Percentiles rank a stretch among this genome's conserved stretches.
phyloP scores from a whole-genome alignment of 352 stramenopile species.

The Phytophthora ohioensis region DNA sequence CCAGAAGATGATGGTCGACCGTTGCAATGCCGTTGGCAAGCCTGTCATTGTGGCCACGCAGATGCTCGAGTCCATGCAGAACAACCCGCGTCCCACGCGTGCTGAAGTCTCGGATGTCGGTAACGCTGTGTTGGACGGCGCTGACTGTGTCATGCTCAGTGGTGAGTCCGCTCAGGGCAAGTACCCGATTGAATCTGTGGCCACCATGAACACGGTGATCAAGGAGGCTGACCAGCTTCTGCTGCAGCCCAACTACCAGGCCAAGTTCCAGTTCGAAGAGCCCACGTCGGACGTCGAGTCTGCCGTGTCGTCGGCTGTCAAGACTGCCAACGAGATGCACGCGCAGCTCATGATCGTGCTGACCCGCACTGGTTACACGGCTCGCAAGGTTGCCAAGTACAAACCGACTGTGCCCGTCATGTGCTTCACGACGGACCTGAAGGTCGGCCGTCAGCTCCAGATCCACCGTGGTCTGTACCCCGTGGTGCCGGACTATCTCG shows the following conservation, averaged over 20 bases:
- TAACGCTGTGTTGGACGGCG: slow-evolving; percentile 88
- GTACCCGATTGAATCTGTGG: slow-evolving; percentile 89
- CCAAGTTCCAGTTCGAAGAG: slow-evolving; percentile 69
- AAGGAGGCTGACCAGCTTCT: slow-evolving; percentile 85
- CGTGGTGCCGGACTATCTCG: slow-evolving; percentile 68
- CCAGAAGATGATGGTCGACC: slow-evolving; percentile 91
- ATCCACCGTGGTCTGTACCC: slow-evolving; percentile 88
- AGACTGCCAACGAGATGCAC: slow-evolving; percentile 87
- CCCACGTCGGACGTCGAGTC: slow-evolving; percentile 85
- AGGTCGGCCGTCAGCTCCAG: slow-evolving; percentile 93
- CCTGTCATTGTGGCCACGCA: slow-evolving; percentile 90
- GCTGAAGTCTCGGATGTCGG: slow-evolving; percentile 90
- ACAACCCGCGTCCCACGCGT: slow-evolving; percentile 87
- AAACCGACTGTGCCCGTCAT: slow-evolving; percentile 93
- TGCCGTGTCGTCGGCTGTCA: slow-evolving; percentile 83
- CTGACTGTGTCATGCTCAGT: slow-evolving; percentile 90
- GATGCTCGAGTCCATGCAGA: slow-evolving; percentile 92
- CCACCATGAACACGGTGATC: slow-evolving; percentile 95
- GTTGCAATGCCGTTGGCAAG: slow-evolving; percentile 88
- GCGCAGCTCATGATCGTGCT: slow-evolving; percentile 88
- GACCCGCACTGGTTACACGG: slow-evolving; percentile 84
- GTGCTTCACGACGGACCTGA: slow-evolving; percentile 87
- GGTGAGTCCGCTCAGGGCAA: slow-evolving; percentile 88
- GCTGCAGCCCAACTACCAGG: slow-evolving; percentile 62
- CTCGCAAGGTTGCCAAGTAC: slow-evolving; percentile 90